These are phyloP conservation scores for Brasilioporus rufonigricans DNA, from an alignment of 768 basidiomycete genomes.

Conservation along the genomic window DNA sequence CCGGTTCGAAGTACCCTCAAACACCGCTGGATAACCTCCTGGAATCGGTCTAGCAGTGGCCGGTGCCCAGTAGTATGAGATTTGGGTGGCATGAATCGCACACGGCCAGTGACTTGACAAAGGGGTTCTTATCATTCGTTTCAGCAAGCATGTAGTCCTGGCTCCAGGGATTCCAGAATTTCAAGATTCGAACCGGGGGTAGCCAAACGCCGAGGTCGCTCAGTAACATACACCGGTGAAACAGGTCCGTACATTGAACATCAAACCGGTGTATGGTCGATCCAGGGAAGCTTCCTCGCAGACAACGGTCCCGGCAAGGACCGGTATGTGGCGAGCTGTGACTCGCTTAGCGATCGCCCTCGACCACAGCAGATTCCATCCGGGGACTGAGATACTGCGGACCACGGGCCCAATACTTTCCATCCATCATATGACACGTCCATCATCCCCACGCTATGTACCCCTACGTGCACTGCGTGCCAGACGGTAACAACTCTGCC, in stretches of 20 bases:
- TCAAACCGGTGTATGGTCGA: background rate
- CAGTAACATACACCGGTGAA: background rate
- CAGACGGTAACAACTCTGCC: background rate
- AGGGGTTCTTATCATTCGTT: background rate
- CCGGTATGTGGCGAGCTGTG: slow-evolving; percentile 8
- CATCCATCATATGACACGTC: background rate
- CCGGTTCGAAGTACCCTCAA: too few species aligned
- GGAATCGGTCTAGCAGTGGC: too few species aligned
- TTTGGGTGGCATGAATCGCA: too few species aligned
- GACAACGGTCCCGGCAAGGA: slow-evolving; percentile 8
- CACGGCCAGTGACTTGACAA: too few species aligned
- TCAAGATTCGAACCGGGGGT: background rate
- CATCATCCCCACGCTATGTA: background rate
- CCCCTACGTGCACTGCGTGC: background rate
- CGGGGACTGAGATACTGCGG: background rate
- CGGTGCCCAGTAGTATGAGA: too few species aligned
- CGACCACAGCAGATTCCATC: background rate
- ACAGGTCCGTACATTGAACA: background rate
- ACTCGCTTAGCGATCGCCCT: too few species aligned
- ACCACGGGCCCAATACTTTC: too few species aligned
- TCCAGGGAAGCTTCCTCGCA: slow-evolving; percentile 9
- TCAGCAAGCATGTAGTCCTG: background rate
- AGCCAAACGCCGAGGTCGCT: background rate
- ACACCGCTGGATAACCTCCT: too few species aligned
- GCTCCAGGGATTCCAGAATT: too few species aligned